These are phyloP conservation scores for Puya raimondii DNA, from an alignment of 176 grass and related monocot species.

Conservation along the genomic window DNA sequence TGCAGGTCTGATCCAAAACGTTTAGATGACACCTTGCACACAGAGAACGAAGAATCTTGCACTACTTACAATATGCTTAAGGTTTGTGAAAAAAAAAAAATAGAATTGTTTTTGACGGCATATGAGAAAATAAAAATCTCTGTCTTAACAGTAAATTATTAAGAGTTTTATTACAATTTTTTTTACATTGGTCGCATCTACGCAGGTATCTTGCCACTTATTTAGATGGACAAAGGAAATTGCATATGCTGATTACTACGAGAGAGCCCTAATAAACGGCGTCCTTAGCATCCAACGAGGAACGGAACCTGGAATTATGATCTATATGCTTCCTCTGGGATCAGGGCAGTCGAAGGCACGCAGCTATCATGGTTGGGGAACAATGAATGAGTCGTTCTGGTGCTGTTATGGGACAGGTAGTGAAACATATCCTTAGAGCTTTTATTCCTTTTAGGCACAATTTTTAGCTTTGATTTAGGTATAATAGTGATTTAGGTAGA, in stretches of 20 bases:
- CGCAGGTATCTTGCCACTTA: constrained; percentile 71
- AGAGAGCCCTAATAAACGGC: constrained; percentile 74
- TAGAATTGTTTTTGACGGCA: no score
- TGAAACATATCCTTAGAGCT: constrained; percentile 8
- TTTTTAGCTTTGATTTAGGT: background rate
- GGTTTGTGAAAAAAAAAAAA: constrained; percentile 38
- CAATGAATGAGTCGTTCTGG: constrained; percentile 67
- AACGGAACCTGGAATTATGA: constrained; percentile 86
- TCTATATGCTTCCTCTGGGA: constrained; percentile 93
- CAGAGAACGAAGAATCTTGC: constrained; percentile 84
- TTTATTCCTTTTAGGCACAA: background rate
- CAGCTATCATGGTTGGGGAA: constrained; percentile 83
- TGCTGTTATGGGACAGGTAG: constrained; percentile 96
- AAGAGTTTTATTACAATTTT: background rate
- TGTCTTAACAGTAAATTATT: no score
- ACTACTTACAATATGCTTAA: constrained; percentile 98
- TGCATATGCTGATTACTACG: constrained; percentile 69
- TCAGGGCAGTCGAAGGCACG: constrained; percentile 65
- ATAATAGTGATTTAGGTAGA: no score
- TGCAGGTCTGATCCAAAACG: constrained; percentile 70
- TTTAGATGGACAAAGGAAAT: constrained; percentile 96
- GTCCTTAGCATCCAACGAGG: constrained; percentile 93
- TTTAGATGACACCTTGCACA: constrained; percentile 47
- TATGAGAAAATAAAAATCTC: no score
- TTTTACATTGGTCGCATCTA: background rate